These are phyloP conservation scores for Dothistroma septosporum DNA, from an alignment of 2,329 filamentous ascomycete species.

Conservation along the genomic window DNA sequence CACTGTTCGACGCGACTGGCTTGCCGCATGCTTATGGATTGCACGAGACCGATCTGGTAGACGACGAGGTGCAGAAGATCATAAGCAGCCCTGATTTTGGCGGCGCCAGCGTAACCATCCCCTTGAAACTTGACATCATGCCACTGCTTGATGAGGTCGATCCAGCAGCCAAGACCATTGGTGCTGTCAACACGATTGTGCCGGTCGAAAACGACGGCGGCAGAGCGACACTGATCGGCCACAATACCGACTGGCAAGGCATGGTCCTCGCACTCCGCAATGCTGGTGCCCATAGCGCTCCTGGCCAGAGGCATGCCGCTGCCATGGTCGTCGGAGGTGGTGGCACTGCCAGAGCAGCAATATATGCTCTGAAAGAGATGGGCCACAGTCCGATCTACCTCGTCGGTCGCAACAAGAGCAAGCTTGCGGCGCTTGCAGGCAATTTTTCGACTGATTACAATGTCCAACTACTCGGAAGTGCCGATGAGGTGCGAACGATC, in stretches of 20 bases:
- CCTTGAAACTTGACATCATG: slow-evolving; percentile 86
- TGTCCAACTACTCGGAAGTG: slow-evolving; percentile 58
- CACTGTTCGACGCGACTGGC: slow-evolving; percentile 69
- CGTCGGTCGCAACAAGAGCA: slow-evolving; percentile 68
- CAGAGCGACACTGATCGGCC: slow-evolving; percentile 60
- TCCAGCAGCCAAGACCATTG: slow-evolving; percentile 73
- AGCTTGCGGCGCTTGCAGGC: slow-evolving; percentile 62
- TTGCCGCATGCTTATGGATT: slow-evolving; percentile 78
- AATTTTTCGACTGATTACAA: slow-evolving; percentile 73
- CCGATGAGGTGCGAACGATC: slow-evolving; percentile 49
- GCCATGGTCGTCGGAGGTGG: slow-evolving; percentile 86
- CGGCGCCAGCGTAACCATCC: slow-evolving; percentile 92
- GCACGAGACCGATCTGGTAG: slow-evolving; percentile 66
- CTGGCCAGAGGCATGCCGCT: slow-evolving; percentile 40
- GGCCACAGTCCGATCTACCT: slow-evolving; percentile 84
- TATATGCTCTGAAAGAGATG: slow-evolving; percentile 81
- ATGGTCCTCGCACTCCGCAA: slow-evolving; percentile 76
- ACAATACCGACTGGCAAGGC: slow-evolving; percentile 94
- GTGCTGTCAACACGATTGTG: slow-evolving; percentile 91
- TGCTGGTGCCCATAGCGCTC: slow-evolving; percentile 54
- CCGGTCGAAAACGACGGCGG: slow-evolving; percentile 44
- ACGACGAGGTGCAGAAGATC: slow-evolving; percentile 55
- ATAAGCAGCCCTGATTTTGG: slow-evolving; percentile 75
- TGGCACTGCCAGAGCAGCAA: slow-evolving; percentile 84
- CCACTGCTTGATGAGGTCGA: slow-evolving; percentile 74